A percentile compares a stretch with the other conserved stretches of the same genome.
Conservation (phyloP, 345 rosid species). For the Dipteronia dyeriana region DNA sequence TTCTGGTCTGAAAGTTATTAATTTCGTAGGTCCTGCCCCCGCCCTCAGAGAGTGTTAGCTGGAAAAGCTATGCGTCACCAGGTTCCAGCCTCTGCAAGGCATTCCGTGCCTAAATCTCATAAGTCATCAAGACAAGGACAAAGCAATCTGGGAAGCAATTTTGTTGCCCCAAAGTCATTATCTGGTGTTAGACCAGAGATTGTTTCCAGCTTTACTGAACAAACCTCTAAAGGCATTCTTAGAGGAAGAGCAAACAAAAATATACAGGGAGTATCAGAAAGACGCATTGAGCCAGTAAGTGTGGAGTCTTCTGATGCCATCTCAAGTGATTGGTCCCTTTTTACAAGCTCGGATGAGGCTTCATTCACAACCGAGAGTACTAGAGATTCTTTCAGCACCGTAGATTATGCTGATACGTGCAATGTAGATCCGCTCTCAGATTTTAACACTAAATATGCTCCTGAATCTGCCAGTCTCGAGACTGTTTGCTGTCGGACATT, state of each 20-base stretch:
- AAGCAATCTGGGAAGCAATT: slow-evolving; percentile 36
- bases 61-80: slow-evolving; percentile 38
- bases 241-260: slow-evolving; percentile 27
- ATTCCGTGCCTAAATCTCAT: slow-evolving; percentile 31
- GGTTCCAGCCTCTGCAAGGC: slow-evolving; percentile 32
- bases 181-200: slow-evolving; percentile 25
- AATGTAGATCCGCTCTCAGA: slow-evolving; percentile 48
- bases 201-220: slow-evolving; percentile 16
- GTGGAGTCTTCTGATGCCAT: slow-evolving; percentile 60
- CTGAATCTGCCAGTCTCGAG: slow-evolving; percentile 44
- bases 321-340: slow-evolving; percentile 82
- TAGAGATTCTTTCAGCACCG: slow-evolving; percentile 79
- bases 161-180: slow-evolving; percentile 27
- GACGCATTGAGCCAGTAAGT: slow-evolving; percentile 13
- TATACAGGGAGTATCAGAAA: slow-evolving; percentile 30
- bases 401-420: slow-evolving; percentile 62
- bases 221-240: slow-evolving; percentile 22
- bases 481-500: slow-evolving; percentile 59
- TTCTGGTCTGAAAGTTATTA: slow-evolving; percentile 5
- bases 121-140: slow-evolving; percentile 41
- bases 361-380: slow-evolving; percentile 89
- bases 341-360: slow-evolving; percentile 91
- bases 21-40: slow-evolving; percentile 61
- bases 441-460: slow-evolving; percentile 46
- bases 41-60: slow-evolving; percentile 44